A percentile compares a stretch with the other conserved stretches of the same genome.
Evolutionary conservation across 2,329 filamentous ascomycete species (phyloP).

Genomic region (Botrytis galanthina): DNA sequence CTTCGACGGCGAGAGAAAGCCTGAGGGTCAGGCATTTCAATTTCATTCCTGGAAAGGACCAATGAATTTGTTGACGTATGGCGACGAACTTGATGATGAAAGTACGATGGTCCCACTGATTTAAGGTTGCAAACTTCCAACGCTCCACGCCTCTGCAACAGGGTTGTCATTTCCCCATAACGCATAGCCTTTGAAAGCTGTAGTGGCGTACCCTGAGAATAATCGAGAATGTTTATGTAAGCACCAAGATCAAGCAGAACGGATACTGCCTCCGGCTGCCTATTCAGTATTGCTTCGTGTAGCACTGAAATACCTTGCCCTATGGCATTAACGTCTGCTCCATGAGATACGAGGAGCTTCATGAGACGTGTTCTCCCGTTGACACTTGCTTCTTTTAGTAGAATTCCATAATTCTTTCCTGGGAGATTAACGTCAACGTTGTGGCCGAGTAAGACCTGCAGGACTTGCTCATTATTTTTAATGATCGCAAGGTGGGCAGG

Average conservation of each 20-base stretch:
- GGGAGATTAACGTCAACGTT: background rate
- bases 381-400: background rate
- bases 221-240: background rate
- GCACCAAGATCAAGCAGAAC: background rate
- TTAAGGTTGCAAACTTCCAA: background rate
- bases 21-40: background rate
- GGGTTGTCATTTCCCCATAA: background rate
- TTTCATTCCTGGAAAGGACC: rapidly evolving
- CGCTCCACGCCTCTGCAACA: background rate
- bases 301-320: rapidly evolving
- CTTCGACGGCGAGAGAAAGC: background rate
- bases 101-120: background rate
- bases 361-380: background rate
- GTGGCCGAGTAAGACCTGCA: background rate
- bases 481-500: background rate
- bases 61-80: background rate
- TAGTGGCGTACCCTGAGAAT: background rate
- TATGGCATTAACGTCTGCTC: background rate
- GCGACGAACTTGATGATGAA: background rate
- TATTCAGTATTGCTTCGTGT: background rate
- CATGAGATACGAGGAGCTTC: background rate
- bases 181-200: background rate
- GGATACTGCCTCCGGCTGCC: background rate
- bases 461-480: background rate
- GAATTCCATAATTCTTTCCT: background rate